Percentiles rank a stretch among this genome's conserved stretches.
phyloP scores from a whole-genome alignment of 768 basidiomycete genomes.

The Termitomyces heimii region DNA sequence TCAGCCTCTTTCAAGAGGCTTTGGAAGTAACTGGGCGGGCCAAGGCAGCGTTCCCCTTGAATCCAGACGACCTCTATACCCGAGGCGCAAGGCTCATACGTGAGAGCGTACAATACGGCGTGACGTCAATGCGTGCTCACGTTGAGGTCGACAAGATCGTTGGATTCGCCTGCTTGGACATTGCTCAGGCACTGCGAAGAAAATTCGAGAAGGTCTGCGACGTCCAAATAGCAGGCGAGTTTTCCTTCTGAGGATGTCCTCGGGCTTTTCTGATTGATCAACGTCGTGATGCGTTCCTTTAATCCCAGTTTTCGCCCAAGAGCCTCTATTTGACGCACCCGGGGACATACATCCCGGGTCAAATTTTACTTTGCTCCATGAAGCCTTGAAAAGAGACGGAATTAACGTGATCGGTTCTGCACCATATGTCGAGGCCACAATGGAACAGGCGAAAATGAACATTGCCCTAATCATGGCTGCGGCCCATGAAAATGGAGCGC shows the following conservation, averaged over 20 bases:
- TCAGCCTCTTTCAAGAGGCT: constrained; percentile 52
- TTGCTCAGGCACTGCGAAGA: constrained; percentile 40
- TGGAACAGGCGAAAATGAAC: constrained; percentile 43
- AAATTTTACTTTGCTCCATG: constrained; percentile 40
- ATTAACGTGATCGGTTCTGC: constrained; percentile 57
- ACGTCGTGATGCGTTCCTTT: constrained; percentile 1
- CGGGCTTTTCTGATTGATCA: constrained; percentile 8
- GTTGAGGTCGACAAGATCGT: constrained; percentile 58
- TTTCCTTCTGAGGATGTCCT: constrained; percentile 2
- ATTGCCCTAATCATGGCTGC: constrained; percentile 46
- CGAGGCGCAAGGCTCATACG: constrained; percentile 50
- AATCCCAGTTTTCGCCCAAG: constrained; percentile 53
- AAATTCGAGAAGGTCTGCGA: constrained; percentile 43
- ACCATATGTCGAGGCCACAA: constrained; percentile 54
- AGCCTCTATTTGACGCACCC: constrained; percentile 40
- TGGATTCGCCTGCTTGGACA: constrained; percentile 47
- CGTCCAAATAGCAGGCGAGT: constrained; percentile 51
- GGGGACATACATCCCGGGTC: constrained; percentile 29
- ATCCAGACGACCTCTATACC: constrained; percentile 38
- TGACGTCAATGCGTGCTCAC: constrained; percentile 62
- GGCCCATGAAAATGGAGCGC: constrained; percentile 30
- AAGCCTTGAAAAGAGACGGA: constrained; percentile 31
- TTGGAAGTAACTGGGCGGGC: constrained; percentile 43
- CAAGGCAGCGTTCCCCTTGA: constrained; percentile 41
- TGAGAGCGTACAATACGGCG: constrained; percentile 55